Conservation (phyloP, 2,329 filamentous ascomycete species). For the Calonectria hongkongensis region DNA sequence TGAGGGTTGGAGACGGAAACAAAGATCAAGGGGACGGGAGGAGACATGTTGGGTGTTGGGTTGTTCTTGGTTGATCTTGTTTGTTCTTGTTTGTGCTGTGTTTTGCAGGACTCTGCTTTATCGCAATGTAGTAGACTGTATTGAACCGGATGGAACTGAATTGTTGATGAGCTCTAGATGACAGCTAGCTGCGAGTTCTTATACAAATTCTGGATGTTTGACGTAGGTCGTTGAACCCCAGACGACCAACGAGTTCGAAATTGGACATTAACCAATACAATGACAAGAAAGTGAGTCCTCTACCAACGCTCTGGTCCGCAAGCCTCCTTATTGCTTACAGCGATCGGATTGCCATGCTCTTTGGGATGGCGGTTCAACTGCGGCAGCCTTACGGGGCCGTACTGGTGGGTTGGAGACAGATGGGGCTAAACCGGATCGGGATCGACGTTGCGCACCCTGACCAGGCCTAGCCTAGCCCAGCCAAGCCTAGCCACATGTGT, state of each 20-base stretch:
- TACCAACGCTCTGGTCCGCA: slow-evolving; percentile 18
- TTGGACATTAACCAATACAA: background rate
- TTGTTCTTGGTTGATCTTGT: background rate
- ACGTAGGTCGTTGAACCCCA: background rate
- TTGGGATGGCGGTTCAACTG: background rate
- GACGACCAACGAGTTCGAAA: background rate
- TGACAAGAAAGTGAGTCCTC: background rate
- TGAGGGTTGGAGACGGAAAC: slow-evolving; percentile 25
- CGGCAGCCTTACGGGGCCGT: background rate
- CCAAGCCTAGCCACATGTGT: slow-evolving; percentile 13
- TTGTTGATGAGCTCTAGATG: background rate
- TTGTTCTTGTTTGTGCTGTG: background rate
- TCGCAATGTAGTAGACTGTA: background rate
- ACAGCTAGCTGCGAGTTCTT: slow-evolving; percentile 5
- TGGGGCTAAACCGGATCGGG: slow-evolving; percentile 21
- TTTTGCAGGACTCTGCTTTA: background rate
- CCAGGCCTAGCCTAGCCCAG: background rate
- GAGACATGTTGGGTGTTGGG: slow-evolving; percentile 23
- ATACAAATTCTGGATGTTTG: background rate
- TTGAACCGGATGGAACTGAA: background rate
- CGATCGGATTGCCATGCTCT: slow-evolving; percentile 1
- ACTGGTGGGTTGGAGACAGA: background rate
- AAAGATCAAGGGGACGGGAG: slow-evolving; percentile 26
- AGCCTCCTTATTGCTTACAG: slow-evolving; percentile 17
- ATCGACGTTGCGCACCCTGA: slow-evolving; percentile 16